phyloP scores from a whole-genome alignment of 176 grass and related monocot genomes.

The Phragmites australis region DNA sequence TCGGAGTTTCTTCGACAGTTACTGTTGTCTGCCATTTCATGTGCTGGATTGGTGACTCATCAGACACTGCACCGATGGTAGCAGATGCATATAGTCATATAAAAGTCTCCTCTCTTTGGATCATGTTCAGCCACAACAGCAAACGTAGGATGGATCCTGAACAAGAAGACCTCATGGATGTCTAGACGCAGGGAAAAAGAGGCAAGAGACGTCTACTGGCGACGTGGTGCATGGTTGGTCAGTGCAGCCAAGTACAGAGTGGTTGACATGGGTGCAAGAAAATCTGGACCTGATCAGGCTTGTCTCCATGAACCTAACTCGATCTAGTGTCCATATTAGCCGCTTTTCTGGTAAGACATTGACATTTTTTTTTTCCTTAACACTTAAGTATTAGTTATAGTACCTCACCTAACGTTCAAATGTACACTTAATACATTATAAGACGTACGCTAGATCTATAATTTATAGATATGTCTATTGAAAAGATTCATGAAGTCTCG shows the following conservation, averaged over 20 bases:
- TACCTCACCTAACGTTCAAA: too few species aligned
- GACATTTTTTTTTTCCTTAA: too few species aligned
- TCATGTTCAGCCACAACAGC: constrained; percentile 43
- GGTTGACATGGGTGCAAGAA: constrained; percentile 32
- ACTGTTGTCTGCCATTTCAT: constrained; percentile 41
- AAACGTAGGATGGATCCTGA: neutral
- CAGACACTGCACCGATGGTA: constrained; percentile 29
- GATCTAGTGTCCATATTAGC: constrained; percentile 28
- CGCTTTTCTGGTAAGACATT: constrained; percentile 25
- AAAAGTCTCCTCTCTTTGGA: constrained; percentile 11
- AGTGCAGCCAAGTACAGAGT: constrained; percentile 33
- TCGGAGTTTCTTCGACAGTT: neutral
- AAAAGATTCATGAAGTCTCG: too few species aligned
- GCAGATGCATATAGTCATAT: constrained; percentile 25
- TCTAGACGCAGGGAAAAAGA: constrained; percentile 30
- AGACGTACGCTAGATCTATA: too few species aligned
- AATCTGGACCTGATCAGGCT: constrained; percentile 20
- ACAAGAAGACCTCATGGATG: constrained; percentile 28
- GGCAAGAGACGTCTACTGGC: constrained; percentile 15
- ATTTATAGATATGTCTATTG: too few species aligned
- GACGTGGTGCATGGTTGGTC: constrained; percentile 41
- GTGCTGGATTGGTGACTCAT: constrained; percentile 39
- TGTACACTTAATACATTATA: too few species aligned
- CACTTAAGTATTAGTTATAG: too few species aligned
- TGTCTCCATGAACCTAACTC: constrained; percentile 35